Evolutionary conservation across 2,329 filamentous ascomycete genomes (phyloP).

Genomic region (Aspergillus melleus): DNA sequence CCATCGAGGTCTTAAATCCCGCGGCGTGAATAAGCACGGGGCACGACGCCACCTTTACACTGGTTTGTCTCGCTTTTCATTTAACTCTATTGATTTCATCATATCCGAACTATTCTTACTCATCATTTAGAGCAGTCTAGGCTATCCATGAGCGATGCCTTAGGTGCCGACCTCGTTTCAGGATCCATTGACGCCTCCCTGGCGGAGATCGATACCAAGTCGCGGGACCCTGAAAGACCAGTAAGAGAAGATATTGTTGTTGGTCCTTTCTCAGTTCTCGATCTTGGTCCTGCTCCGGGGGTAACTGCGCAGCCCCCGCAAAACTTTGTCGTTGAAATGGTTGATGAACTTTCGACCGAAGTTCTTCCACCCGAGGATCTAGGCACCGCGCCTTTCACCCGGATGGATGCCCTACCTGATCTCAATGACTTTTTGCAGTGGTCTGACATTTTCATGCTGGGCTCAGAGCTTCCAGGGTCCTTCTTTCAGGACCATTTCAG

Average conservation of each 20-base stretch:
- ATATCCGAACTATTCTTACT: neutral
- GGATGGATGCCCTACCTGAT: conserved; percentile 21
- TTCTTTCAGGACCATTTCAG: conserved; percentile 4
- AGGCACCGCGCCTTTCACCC: neutral
- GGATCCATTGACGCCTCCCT: conserved; percentile 35
- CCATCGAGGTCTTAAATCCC: neutral
- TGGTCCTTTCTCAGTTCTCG: conserved; percentile 33
- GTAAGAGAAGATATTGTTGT: conserved; percentile 24
- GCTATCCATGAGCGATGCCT: conserved; percentile 32
- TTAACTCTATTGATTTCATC: neutral
- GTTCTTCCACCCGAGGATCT: neutral
- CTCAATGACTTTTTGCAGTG: conserved; percentile 35
- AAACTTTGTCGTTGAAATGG: neutral
- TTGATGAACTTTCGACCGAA: neutral
- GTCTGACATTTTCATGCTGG: conserved; percentile 34
- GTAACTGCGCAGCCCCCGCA: neutral
- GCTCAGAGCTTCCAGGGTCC: conserved; percentile 21
- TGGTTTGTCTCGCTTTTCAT: conserved; percentile 17
- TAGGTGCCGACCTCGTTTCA: conserved; percentile 25
- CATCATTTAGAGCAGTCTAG: conserved; percentile 26
- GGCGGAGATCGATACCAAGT: conserved; percentile 31
- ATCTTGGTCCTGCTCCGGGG: conserved; percentile 12
- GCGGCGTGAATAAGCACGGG: conserved; percentile 11
- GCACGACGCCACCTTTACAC: conserved; percentile 34
- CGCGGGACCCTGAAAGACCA: conserved; percentile 20